These are phyloP conservation scores for Serendipita vermifera DNA, from an alignment of 768 basidiomycete species.

Conservation along the genomic window DNA sequence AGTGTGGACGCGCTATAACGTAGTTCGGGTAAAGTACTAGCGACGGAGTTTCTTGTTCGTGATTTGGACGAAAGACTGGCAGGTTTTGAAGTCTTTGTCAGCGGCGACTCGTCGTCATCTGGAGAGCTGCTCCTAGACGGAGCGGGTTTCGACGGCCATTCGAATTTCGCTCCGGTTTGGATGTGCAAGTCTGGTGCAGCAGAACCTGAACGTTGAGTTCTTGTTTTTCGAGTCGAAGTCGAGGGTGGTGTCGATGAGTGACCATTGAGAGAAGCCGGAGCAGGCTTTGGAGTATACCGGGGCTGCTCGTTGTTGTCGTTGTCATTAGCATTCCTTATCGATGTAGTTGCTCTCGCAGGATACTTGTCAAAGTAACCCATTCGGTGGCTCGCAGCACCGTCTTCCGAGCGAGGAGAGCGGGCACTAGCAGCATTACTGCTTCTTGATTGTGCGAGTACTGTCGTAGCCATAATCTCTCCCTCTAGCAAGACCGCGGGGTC, in stretches of 20 bases:
- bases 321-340: slow-evolving; percentile 1
- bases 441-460: too few species aligned
- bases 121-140: slow-evolving; percentile 4
- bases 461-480: too few species aligned
- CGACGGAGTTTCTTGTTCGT: slow-evolving; percentile 5
- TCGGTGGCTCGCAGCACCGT: slow-evolving; percentile 11
- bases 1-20: slow-evolving; percentile 2
- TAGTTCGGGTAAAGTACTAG: slow-evolving; percentile 5
- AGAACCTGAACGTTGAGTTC: background rate
- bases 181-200: background rate
- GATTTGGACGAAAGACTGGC: background rate
- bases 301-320: background rate
- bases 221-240: slow-evolving; percentile 2
- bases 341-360: slow-evolving; percentile 12
- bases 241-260: background rate
- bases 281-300: background rate
- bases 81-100: background rate
- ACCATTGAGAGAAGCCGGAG: slow-evolving; percentile 8
- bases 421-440: too few species aligned
- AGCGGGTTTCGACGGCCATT: background rate
- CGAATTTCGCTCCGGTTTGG: background rate
- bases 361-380: slow-evolving; percentile 17
- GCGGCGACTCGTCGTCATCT: background rate
- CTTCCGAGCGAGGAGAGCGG: background rate
- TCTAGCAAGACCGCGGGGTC: too few species aligned